Evolutionary conservation across 2,329 filamentous ascomycete species (phyloP), one percentile per base, ranked within the genome.

Genomic region (Parafenestella ontariensis): DNA sequence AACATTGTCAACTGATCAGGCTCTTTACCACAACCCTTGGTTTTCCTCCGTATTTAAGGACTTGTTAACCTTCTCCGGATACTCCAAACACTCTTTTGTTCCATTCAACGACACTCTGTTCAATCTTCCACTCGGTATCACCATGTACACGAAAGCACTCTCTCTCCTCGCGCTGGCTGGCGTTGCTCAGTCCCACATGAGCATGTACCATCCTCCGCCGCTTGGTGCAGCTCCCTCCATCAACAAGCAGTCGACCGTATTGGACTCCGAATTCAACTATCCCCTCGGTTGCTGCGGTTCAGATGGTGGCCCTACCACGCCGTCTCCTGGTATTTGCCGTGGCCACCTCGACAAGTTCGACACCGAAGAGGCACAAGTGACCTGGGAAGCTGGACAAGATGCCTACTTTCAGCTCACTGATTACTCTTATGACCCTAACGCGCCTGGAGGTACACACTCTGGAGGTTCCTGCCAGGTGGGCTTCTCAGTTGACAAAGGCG

Each of bases 401-500:
- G 77, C 77, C 44, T 76, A 76, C 56, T 81, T 77, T 65, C 56
- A 70, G 46, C 60, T 64, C 24, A 59, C 65, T 8, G 65, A 73
- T 34, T 75, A 75, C 55, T 79, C 75, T 52, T 59, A 70, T 28
- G 63, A 62, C 46, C 48, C 62, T 3, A 62, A 61, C 15, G 60
- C 65, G 1, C 67, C 71, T 34, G 68, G 68, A 2, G 69, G 76
- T 13, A 81, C 77, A 36, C 79, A 82, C 59, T 79, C 73, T 48
- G 80, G 80, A 47, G 80, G 80, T 29, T 77, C 73, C 9, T 81
- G 79, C 62, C 79, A 81, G 59, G 75, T 79, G 8, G 80, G 79
- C 6, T 77, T 80, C 62, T 78, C 74, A 15, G 64, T 68, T 18
- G 79, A 82, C 54, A 66, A 69, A 31, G 79, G 79, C 49, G 64